Evolutionary conservation across 768 basidiomycete genomes (phyloP).

Genomic region (Stropharia rugosoannulata): DNA sequence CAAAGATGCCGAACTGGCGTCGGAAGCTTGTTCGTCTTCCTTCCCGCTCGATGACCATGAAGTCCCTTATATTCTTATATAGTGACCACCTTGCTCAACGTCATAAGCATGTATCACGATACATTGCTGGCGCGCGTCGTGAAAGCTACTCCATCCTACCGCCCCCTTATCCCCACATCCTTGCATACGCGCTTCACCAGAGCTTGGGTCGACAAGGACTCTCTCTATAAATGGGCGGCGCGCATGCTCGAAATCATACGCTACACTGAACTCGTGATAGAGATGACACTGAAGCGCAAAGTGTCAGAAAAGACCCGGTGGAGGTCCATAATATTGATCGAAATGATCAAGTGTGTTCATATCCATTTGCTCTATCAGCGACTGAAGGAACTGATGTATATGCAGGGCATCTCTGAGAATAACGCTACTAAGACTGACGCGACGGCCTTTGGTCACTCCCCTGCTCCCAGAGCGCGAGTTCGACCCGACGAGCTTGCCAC

Average conservation of each 20-base stretch:
- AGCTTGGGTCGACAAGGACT: constrained; percentile 75
- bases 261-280: constrained; percentile 81
- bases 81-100: constrained; percentile 89
- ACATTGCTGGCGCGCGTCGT: constrained; percentile 75
- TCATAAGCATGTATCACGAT: constrained; percentile 94
- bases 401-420: constrained; percentile 74
- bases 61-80: constrained; percentile 13
- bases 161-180: constrained; percentile 72
- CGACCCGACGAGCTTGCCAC: constrained; percentile 68
- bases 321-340: constrained; percentile 75
- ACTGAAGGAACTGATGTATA: background rate
- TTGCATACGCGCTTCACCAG: constrained; percentile 88
- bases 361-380: background rate
- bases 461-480: constrained; percentile 88
- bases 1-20: constrained; percentile 95
- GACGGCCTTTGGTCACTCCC: constrained; percentile 70
- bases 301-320: constrained; percentile 64
- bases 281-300: constrained; percentile 84
- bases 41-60: constrained; percentile 9
- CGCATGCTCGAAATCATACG: constrained; percentile 73
- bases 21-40: constrained; percentile 80
- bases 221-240: constrained; percentile 76
- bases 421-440: constrained; percentile 70
- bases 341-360: constrained; percentile 75
- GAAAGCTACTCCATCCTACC: constrained; percentile 65